phyloP scores from a whole-genome alignment of 108 stramenopile species.

The Skeletonema marinoi region DNA sequence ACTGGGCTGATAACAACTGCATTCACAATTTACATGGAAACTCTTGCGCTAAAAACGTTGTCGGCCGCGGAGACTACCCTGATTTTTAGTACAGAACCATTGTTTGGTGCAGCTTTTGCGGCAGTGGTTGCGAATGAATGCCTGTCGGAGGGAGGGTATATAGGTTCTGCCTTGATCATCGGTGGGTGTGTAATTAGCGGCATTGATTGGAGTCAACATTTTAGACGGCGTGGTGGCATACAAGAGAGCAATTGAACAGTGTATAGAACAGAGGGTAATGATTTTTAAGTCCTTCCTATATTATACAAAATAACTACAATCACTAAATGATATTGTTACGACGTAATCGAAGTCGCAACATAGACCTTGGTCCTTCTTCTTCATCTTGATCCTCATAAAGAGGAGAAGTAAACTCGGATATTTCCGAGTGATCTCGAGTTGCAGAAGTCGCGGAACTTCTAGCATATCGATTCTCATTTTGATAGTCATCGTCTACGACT shows the following conservation, averaged over 20 bases:
- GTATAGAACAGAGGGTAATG: not conserved
- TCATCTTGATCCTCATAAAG: conserved; percentile 40
- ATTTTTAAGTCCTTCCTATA: not conserved
- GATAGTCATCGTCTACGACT: conserved; percentile 35
- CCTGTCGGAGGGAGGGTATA: conserved; percentile 59
- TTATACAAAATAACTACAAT: not conserved
- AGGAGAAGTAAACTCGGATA: conserved; percentile 36
- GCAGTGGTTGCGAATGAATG: conserved; percentile 78
- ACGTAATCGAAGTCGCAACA: not conserved
- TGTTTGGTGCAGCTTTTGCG: conserved; percentile 88
- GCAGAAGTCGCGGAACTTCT: conserved; percentile 36
- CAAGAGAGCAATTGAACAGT: not conserved
- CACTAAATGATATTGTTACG: not conserved
- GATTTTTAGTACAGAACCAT: conserved; percentile 89
- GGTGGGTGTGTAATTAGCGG: conserved; percentile 67
- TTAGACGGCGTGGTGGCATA: not conserved
- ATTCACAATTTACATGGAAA: conserved; percentile 89
- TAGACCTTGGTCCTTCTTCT: conserved; percentile 1
- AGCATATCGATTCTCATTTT: conserved; percentile 23
- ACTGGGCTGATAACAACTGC: conserved; percentile 91
- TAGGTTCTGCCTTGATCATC: conserved; percentile 71
- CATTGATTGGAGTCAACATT: conserved; percentile 35
- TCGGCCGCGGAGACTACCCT: conserved; percentile 91
- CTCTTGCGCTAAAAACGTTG: conserved; percentile 81
- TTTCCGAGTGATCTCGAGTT: conserved; percentile 16